Percentiles rank a stretch among this genome's conserved stretches.
Conservation (phyloP, 148 eudicot species). For the Fagopyrum tataricum region DNA sequence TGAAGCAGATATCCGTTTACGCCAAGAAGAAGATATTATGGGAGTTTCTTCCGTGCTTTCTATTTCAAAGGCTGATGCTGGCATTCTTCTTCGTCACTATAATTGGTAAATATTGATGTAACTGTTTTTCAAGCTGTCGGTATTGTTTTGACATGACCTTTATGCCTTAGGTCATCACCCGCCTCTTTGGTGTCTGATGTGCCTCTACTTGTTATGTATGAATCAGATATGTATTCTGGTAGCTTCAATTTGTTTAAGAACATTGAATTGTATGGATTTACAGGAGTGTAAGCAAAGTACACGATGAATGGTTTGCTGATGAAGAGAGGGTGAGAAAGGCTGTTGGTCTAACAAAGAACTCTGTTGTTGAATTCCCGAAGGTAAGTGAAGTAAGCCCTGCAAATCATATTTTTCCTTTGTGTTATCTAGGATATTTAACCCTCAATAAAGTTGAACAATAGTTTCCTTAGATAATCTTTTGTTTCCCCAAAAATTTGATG, state of each 20-base stretch:
- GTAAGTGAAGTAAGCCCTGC: constrained; percentile 41
- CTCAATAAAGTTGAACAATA: constrained; percentile 2
- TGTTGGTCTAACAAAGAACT: constrained; percentile 61
- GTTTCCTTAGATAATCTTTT: not conserved
- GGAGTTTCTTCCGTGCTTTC: constrained; percentile 21
- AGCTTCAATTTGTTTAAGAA: not conserved
- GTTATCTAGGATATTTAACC: not conserved
- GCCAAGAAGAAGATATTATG: constrained; percentile 17
- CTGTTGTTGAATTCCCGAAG: constrained; percentile 33
- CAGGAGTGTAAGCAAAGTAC: constrained; percentile 85
- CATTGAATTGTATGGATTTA: constrained; percentile 17
- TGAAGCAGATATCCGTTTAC: constrained; percentile 17
- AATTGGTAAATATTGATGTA: constrained; percentile 17
- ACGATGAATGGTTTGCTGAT: constrained; percentile 93
- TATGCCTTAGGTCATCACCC: not conserved
- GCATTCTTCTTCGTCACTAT: constrained; percentile 17
- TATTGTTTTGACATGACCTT: not conserved
- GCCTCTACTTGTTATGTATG: not conserved
- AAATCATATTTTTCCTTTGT: not conserved
- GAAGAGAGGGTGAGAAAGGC: constrained; percentile 67
- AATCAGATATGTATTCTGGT: not conserved
- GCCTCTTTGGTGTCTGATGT: not conserved
- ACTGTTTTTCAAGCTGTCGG: not conserved
- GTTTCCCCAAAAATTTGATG: not conserved
- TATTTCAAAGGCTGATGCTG: constrained; percentile 14